These are phyloP conservation scores for Fulvia fulva DNA, from an alignment of 2,329 filamentous ascomycete genomes.

Conservation along the genomic window DNA sequence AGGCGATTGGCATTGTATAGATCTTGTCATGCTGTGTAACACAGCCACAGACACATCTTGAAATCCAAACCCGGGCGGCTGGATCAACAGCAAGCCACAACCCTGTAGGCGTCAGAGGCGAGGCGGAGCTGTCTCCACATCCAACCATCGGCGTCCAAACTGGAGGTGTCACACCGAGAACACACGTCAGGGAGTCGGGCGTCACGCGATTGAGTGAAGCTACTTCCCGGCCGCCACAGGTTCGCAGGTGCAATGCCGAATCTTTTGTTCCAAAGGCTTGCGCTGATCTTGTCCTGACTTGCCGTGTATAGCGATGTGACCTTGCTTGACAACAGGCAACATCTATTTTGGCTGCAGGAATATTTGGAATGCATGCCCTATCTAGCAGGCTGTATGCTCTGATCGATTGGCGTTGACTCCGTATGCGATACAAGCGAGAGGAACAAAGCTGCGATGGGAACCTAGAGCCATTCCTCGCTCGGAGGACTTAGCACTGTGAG, in stretches of 20 bases:
- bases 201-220: background rate
- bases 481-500: background rate
- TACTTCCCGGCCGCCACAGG: background rate
- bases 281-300: background rate
- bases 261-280: background rate
- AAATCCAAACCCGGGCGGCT: background rate
- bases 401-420: background rate
- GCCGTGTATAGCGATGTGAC: background rate
- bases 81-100: background rate
- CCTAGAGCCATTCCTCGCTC: background rate
- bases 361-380: background rate
- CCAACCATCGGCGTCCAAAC: slow-evolving; percentile 1
- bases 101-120: background rate
- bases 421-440: background rate
- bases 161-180: background rate
- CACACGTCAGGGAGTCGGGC: background rate
- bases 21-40: background rate
- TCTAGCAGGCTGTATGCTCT: background rate
- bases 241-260: background rate
- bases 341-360: background rate
- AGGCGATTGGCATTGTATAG: background rate
- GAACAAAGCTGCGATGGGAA: background rate
- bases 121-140: slow-evolving; percentile 10
- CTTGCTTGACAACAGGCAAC: background rate
- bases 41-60: background rate